Evolutionary conservation across 2,329 filamentous ascomycete genomes (phyloP), one percentile per base, ranked within the genome.

Genomic region (Septoria linicola): DNA sequence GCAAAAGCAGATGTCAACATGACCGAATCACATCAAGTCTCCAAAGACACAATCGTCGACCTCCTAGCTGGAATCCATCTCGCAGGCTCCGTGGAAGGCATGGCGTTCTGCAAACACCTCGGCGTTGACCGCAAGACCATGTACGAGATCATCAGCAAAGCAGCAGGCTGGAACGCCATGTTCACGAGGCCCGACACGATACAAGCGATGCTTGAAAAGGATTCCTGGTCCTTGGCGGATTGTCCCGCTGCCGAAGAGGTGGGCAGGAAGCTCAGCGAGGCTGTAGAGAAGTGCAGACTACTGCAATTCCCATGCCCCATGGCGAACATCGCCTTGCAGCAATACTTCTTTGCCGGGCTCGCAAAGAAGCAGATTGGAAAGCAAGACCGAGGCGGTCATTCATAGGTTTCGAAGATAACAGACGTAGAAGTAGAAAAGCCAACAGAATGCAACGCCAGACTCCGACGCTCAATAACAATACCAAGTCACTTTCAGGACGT

Each of bases 21-120:
- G 63, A 57, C 51, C 23, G 57, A 62, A 3, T 65, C 63, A 20
- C 62, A 66, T 44, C 62, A 67, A 48, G 54, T 70, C 30, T 62
- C 57, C 43, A 53, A 73, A 69, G 52, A 69, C 65, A 44, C 71
- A 13, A 60, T 70, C 47, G 60, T 62, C 34, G 66, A 76, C 44
- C 58, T 76, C 27, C 72, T 77, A 55, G 62, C 66, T 14, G 69
- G 73, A n/a, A 73, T 76, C 11, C 76, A 77, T 53, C 70, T 77
- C n/a, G 72, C 73, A 8, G 73, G 74, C 0, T 72, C 73, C 1
- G 72, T 76, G 0, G 76, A 78, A 55, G 74, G 72, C 8, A 70
- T 78, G 58, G 66, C 71, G 0, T 77, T 77, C 58, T 75, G 74
- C 41, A 69, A 71, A 10, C 62, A 71, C 41, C 69, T 78, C 4